Conservation (phyloP, 2,329 filamentous ascomycete species). For the Claviceps lovelessii region DNA sequence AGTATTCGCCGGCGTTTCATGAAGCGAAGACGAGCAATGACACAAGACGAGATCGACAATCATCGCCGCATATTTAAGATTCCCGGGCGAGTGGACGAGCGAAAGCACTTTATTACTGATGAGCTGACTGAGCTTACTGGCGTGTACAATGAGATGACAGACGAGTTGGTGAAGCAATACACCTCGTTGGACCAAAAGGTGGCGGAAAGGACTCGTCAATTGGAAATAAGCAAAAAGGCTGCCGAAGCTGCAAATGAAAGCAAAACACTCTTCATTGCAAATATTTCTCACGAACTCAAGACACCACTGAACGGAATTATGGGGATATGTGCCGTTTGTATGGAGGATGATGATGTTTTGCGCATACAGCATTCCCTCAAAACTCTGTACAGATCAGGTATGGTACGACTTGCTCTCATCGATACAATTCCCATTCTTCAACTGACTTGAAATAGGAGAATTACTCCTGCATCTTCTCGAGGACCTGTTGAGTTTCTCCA, state of each 20-base stretch:
- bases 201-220: slow-evolving; percentile 63
- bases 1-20: slow-evolving; percentile 24
- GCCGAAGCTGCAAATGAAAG: slow-evolving; percentile 92
- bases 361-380: slow-evolving; percentile 72
- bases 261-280: slow-evolving; percentile 95
- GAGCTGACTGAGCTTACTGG: slow-evolving; percentile 70
- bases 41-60: slow-evolving; percentile 16
- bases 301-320: slow-evolving; percentile 92
- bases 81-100: slow-evolving; percentile 64
- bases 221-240: slow-evolving; percentile 80
- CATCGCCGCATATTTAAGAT: slow-evolving; percentile 59
- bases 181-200: slow-evolving; percentile 73
- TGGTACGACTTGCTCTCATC: neutral
- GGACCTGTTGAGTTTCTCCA: slow-evolving; percentile 82
- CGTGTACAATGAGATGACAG: slow-evolving; percentile 89
- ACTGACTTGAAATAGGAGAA: slow-evolving; percentile 33
- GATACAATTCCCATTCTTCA: neutral
- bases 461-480: slow-evolving; percentile 73
- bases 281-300: slow-evolving; percentile 77
- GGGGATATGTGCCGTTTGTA: slow-evolving; percentile 84
- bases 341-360: slow-evolving; percentile 71
- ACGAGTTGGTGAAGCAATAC: slow-evolving; percentile 79
- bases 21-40: slow-evolving; percentile 17
- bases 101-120: slow-evolving; percentile 64
- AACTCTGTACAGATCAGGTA: slow-evolving; percentile 56